Evolutionary conservation across 108 stramenopile species (phyloP), one percentile per base, ranked within the genome.

Genomic region (Nitzschia palea): DNA sequence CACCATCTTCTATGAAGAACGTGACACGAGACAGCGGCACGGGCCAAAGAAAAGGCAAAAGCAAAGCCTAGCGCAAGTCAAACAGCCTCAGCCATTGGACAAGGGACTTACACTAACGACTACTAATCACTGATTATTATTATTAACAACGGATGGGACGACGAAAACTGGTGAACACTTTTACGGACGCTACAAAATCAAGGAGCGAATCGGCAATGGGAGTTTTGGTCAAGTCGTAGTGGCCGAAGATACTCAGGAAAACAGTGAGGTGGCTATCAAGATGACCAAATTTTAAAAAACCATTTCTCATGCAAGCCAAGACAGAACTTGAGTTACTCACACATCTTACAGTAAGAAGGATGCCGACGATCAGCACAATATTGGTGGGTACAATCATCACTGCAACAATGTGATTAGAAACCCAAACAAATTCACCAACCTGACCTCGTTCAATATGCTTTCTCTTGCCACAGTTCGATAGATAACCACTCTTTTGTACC

Each of bases 221-320:
- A 90, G 90, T 6, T 97, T 97, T 73, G 96, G 97, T 17, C 97
- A 99, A 71, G 97, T 97, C 1, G 95, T 97, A 10, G 80, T 89
- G 27, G 95, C 94, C 0, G 67, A 78, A 29, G 97, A 98, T 71
- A 73, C 78, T 8, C 62, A 76, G 32, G 82, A 82, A 6, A 70
- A 84, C 12, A 52, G 67, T 33, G 91, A 96, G 26, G 97, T 98
- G 18, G 99, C 99, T 5, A 96, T 99, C 62, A 99, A 99, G 72
- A 96, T 99, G 44, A 97, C 98, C 80, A 98, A 98, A 78, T 95
- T n/a, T 91, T 68, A 95, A 95, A 66, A 94, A 90, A 55, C 95
- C 97, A 12, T 99, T 98, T 76, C 62, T 89, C 47, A 68, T 96
- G 83, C 99, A 99, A 70, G 99, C 99, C 17, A 88, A 85, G 81